A percentile compares a stretch with the other conserved stretches of the same genome.
Evolutionary conservation across 2,329 filamentous ascomycete genomes (phyloP).

Genomic region (Nemania sp.): DNA sequence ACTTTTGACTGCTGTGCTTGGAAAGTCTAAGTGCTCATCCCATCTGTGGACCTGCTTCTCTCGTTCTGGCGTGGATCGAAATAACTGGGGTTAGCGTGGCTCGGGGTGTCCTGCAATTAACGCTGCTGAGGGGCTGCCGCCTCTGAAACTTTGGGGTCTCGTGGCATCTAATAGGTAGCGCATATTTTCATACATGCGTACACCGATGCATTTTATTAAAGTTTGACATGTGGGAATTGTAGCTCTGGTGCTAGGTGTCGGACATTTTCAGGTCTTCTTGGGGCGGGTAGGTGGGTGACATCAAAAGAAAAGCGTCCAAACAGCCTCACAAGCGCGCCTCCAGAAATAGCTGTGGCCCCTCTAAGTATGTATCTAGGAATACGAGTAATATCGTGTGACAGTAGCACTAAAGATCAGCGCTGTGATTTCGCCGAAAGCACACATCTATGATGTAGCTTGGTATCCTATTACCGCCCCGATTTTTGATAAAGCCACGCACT

Average conservation of each 20-base stretch:
- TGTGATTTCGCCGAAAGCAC: neutral
- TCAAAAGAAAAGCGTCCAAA: neutral
- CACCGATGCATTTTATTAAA: neutral
- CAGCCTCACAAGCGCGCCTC: neutral
- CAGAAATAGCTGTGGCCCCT: neutral
- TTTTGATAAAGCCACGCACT: too few relatives aligned
- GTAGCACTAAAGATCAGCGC: slow-evolving; percentile 18
- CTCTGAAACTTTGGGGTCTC: slow-evolving; percentile 4
- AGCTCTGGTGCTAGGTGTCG: neutral
- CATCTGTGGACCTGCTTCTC: slow-evolving; percentile 33
- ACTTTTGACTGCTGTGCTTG: slow-evolving; percentile 14
- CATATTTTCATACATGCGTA: neutral
- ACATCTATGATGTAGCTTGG: too few relatives aligned
- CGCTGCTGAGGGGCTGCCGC: slow-evolving; percentile 16
- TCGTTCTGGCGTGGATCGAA: slow-evolving; percentile 27
- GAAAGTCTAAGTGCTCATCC: slow-evolving; percentile 24
- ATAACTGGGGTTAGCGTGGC: slow-evolving; percentile 32
- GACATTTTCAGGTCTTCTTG: neutral
- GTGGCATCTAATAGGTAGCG: slow-evolving; percentile 7
- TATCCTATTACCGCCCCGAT: too few relatives aligned
- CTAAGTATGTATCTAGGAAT: too few relatives aligned
- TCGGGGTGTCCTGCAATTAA: slow-evolving; percentile 29
- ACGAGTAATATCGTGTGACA: slow-evolving; percentile 6
- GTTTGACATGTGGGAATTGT: slow-evolving; percentile 2
- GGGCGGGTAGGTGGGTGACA: neutral